These are phyloP conservation scores for Diaporthe vaccinii DNA, from an alignment of 2,329 filamentous ascomycete species.

Conservation along the genomic window DNA sequence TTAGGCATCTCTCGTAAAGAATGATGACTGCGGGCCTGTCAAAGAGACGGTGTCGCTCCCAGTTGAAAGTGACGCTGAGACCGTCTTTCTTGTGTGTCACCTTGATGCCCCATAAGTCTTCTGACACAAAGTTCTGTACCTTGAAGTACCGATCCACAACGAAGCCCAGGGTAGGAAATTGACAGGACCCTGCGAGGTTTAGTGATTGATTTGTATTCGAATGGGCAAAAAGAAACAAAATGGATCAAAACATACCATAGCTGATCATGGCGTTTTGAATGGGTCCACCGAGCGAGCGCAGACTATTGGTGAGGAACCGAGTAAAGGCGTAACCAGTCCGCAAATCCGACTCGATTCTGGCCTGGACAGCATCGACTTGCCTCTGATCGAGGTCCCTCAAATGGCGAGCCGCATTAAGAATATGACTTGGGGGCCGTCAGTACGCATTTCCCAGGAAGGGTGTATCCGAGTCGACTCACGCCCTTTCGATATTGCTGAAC, in stretches of 20 bases:
- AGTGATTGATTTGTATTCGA: neutral
- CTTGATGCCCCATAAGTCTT: constrained; percentile 93
- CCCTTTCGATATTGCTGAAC: constrained; percentile 96
- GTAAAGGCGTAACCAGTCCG: constrained; percentile 95
- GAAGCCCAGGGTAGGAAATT: constrained; percentile 96
- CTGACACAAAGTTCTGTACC: constrained; percentile 93
- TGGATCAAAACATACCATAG: constrained; percentile 72
- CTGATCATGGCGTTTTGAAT: constrained; percentile 78
- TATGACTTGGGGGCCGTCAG: constrained; percentile 71
- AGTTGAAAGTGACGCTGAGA: constrained; percentile 86
- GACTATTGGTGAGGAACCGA: constrained; percentile 82
- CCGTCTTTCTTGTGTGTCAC: constrained; percentile 82
- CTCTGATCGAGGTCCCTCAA: constrained; percentile 85
- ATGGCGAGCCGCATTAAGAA: constrained; percentile 84
- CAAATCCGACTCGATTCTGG: constrained; percentile 92
- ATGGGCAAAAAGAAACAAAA: neutral
- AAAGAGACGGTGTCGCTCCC: constrained; percentile 87
- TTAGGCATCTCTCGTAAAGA: constrained; percentile 87
- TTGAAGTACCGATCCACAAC: constrained; percentile 96
- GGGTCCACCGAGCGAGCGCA: constrained; percentile 79
- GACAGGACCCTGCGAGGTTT: constrained; percentile 79
- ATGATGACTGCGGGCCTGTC: constrained; percentile 86
- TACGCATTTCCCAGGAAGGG: neutral
- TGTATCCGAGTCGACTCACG: constrained; percentile 63
- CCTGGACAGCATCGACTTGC: constrained; percentile 88